These are phyloP conservation scores for Echium plantagineum DNA, from an alignment of 257 asterid species.

Conservation along the genomic window DNA sequence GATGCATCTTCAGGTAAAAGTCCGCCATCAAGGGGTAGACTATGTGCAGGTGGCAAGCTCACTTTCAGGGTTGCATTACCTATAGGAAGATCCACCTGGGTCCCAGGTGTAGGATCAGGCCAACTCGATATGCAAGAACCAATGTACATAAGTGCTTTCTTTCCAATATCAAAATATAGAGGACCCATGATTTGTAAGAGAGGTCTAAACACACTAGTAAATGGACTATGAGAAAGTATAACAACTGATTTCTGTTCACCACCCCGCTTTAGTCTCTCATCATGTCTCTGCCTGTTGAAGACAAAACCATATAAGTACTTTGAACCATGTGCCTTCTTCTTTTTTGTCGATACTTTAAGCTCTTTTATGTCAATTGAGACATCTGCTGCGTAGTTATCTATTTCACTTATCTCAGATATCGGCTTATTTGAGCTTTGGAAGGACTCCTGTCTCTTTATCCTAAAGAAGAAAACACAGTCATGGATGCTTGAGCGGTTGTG, in stretches of 20 bases:
- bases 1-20: constrained; percentile 70
- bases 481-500: constrained; percentile 95
- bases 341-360: constrained; percentile 23
- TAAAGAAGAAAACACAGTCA: constrained; percentile 89
- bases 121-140: constrained; percentile 80
- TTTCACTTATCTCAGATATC: constrained; percentile 53
- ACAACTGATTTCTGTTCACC: constrained; percentile 98
- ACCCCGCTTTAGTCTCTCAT: constrained; percentile 88
- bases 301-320: constrained; percentile 84
- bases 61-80: constrained; percentile 84
- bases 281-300: constrained; percentile 96
- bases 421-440: constrained; percentile 21
- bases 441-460: constrained; percentile 42
- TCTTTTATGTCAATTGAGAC: constrained; percentile 19
- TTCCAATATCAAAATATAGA: constrained; percentile 82
- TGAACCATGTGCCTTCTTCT: constrained; percentile 21
- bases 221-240: constrained; percentile 81
- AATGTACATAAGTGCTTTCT: constrained; percentile 70
- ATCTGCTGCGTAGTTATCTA: constrained; percentile 23
- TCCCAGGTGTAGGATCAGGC: constrained; percentile 86
- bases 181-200: constrained; percentile 96
- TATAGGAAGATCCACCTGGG: constrained; percentile 76
- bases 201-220: constrained; percentile 83
- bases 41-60: constrained; percentile 85
- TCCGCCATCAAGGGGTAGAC: constrained; percentile 80